Evolutionary conservation across 805 yeast species (phyloP).

Genomic region (Geotrichum ghanense): DNA sequence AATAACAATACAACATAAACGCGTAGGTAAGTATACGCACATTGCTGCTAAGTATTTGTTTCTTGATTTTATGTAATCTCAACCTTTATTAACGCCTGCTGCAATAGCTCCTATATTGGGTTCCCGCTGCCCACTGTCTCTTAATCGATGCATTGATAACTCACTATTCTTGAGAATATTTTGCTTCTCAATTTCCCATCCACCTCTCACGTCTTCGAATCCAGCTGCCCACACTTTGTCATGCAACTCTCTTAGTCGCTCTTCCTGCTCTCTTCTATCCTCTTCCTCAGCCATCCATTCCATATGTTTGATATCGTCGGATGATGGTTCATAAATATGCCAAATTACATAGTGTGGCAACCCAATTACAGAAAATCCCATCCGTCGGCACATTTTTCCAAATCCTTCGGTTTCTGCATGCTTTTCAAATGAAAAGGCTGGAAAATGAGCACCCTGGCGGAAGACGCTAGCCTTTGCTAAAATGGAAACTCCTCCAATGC

Average conservation of each 20-base stretch:
- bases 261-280: conserved; percentile 27
- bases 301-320: conserved; percentile 71
- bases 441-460: conserved; percentile 85
- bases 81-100: background rate
- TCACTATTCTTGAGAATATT: conserved; percentile 71
- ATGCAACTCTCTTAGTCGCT: conserved; percentile 23
- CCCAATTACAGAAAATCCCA: conserved; percentile 83
- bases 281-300: conserved; percentile 26
- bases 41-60: too few species aligned
- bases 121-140: background rate
- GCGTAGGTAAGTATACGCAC: too few species aligned
- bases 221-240: conserved; percentile 55
- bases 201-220: conserved; percentile 60
- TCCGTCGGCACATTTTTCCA: conserved; percentile 75
- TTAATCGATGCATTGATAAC: background rate
- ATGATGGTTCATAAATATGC: conserved; percentile 94
- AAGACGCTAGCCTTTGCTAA: conserved; percentile 77
- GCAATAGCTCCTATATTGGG: background rate
- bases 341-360: conserved; percentile 91
- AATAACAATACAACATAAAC: too few species aligned
- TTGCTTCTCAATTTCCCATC: conserved; percentile 64
- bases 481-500: conserved; percentile 94
- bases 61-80: too few species aligned
- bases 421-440: conserved; percentile 87
- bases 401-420: conserved; percentile 98